phyloP scores from a whole-genome alignment of 2,329 filamentous ascomycete species.

The Cylindrodendrum hubeiense region DNA sequence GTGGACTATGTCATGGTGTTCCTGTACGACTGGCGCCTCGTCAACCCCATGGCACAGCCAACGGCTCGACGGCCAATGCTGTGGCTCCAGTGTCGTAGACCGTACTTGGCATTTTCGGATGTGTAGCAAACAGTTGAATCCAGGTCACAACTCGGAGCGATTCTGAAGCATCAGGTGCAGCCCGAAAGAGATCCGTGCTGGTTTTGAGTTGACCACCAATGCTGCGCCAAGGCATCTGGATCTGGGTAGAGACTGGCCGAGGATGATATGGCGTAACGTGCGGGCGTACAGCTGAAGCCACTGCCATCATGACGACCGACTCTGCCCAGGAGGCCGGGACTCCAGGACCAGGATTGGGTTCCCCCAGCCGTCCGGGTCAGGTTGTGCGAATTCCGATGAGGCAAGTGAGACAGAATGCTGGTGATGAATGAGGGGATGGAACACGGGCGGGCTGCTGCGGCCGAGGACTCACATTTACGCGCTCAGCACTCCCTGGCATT shows the following conservation, averaged over 20 bases:
- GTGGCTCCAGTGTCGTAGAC: conserved; percentile 1
- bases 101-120: background rate
- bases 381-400: conserved; percentile 12
- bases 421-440: conserved; percentile 16
- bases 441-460: conserved; percentile 7
- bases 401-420: conserved; percentile 18
- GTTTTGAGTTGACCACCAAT: background rate
- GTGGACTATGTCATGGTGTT: background rate
- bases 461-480: background rate
- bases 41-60: background rate
- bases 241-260: background rate
- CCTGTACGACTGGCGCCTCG: conserved; percentile 2
- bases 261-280: conserved; percentile 1
- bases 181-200: conserved; percentile 9
- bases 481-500: conserved; percentile 6
- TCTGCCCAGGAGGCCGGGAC: background rate
- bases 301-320: background rate
- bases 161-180: background rate
- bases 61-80: background rate
- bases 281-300: conserved; percentile 12
- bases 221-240: conserved; percentile 10
- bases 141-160: background rate
- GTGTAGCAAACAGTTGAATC: conserved; percentile 12
- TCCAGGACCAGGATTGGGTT: conserved; percentile 6
- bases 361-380: conserved; percentile 2